Conservation (phyloP, 2,329 filamentous ascomycete genomes). For the Fusarium penzigii region DNA sequence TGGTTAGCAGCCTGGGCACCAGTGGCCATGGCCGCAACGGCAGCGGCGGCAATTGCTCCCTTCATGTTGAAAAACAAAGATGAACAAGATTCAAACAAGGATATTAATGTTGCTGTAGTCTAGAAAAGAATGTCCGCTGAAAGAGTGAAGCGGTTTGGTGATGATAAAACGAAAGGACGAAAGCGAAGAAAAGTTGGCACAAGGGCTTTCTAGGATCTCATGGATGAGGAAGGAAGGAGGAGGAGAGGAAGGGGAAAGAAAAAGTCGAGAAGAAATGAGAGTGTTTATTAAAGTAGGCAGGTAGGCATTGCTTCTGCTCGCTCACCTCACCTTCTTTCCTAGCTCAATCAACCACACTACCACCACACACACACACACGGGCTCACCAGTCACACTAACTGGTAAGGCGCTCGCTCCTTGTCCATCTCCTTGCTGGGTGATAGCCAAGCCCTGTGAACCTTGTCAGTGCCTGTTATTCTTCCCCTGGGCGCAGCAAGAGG, state of each 20-base stretch:
- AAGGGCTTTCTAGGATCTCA: slow-evolving; percentile 50
- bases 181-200: slow-evolving; percentile 41
- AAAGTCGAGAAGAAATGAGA: slow-evolving; percentile 35
- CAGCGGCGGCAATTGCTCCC: slow-evolving; percentile 66
- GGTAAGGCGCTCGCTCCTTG: too few relatives aligned
- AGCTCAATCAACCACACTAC: too few relatives aligned
- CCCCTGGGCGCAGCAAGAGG: too few relatives aligned
- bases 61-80: slow-evolving; percentile 65
- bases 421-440: too few relatives aligned
- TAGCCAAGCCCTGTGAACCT: too few relatives aligned
- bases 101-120: slow-evolving; percentile 11
- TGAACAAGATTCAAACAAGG: slow-evolving; percentile 11
- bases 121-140: slow-evolving; percentile 77
- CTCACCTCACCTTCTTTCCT: not conserved
- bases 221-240: slow-evolving; percentile 44
- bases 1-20: slow-evolving; percentile 56
- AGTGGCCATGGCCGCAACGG: slow-evolving; percentile 60
- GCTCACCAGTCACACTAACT: too few relatives aligned
- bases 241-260: slow-evolving; percentile 31
- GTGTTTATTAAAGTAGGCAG: slow-evolving; percentile 34
- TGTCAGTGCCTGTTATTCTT: too few relatives aligned
- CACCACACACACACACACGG: too few relatives aligned
- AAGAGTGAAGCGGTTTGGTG: slow-evolving; percentile 78
- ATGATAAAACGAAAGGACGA: slow-evolving; percentile 50
- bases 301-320: not conserved